Percentiles rank a stretch among this genome's conserved stretches.
phyloP scores from a whole-genome alignment of 2,329 filamentous ascomycete species.

The Penicillium sp. region DNA sequence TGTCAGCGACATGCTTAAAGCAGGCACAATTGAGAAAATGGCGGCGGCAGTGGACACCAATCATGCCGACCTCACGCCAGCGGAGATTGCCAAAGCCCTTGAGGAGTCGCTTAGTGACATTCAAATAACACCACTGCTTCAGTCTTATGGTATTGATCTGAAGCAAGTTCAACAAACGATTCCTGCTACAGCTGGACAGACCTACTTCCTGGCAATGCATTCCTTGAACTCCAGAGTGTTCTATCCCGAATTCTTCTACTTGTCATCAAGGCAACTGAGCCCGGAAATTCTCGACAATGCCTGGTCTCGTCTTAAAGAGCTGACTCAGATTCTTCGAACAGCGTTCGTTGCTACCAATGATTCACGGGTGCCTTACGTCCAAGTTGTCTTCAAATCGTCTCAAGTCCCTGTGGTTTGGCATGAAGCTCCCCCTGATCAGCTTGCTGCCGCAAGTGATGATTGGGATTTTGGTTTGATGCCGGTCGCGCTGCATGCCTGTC shows the following conservation, averaged over 20 bases:
- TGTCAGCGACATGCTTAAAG: constrained; percentile 70
- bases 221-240: constrained; percentile 67
- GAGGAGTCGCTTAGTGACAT: constrained; percentile 41
- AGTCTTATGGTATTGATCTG: constrained; percentile 41
- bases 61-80: constrained; percentile 9
- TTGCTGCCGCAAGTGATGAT: constrained; percentile 9
- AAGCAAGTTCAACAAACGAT: constrained; percentile 58
- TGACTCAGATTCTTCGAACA: constrained; percentile 69
- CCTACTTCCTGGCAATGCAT: constrained; percentile 74
- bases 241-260: constrained; percentile 70
- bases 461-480: constrained; percentile 21
- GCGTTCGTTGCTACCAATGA: constrained; percentile 58
- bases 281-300: constrained; percentile 52
- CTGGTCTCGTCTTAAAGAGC: constrained; percentile 61
- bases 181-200: constrained; percentile 74
- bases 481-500: constrained; percentile 38
- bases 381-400: constrained; percentile 57
- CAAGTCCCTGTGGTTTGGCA: constrained; percentile 36
- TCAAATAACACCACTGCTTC: constrained; percentile 42
- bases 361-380: constrained; percentile 57
- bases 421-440: constrained; percentile 13
- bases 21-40: constrained; percentile 67
- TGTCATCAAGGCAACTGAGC: constrained; percentile 45
- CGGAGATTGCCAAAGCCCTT: constrained; percentile 18
- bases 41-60: constrained; percentile 36